Conservation (phyloP, 2,329 filamentous ascomycete genomes). For the Escovopsis sp. region DNA sequence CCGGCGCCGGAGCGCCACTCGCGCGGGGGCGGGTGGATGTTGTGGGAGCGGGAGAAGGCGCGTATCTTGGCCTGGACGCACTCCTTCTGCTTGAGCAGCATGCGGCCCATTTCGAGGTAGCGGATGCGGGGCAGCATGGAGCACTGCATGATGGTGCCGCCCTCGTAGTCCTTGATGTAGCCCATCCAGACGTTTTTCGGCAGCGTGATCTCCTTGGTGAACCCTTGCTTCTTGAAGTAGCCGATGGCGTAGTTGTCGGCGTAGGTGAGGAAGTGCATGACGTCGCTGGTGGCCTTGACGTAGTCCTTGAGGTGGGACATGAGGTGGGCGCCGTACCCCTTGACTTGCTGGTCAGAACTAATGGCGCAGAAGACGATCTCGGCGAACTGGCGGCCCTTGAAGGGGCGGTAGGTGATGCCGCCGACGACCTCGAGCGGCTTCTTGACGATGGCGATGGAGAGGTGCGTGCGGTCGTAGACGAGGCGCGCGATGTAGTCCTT, state of each 20-base stretch:
- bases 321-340: constrained; percentile 91
- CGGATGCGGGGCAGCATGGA: constrained; percentile 90
- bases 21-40: constrained; percentile 70
- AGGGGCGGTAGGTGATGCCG: constrained; percentile 91
- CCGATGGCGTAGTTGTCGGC: constrained; percentile 98
- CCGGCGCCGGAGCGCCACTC: constrained; percentile 72
- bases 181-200: constrained; percentile 93
- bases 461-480: constrained; percentile 90
- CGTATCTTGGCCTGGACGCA: constrained; percentile 89
- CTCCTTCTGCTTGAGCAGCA: constrained; percentile 96
- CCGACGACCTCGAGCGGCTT: constrained; percentile 91
- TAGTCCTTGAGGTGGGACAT: constrained; percentile 99
- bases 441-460: constrained; percentile 95
- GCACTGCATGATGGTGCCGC: constrained; percentile 98
- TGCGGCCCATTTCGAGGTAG: constrained; percentile 81
- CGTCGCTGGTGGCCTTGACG: constrained; percentile 87
- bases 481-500: constrained; percentile 97
- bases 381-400: constrained; percentile 75
- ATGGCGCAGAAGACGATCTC: constrained; percentile 99
- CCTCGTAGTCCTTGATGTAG: constrained; percentile 99
- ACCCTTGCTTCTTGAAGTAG: constrained; percentile 98
- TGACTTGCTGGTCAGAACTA: constrained; percentile 94
- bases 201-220: constrained; percentile 95
- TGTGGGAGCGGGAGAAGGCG: constrained; percentile 75
- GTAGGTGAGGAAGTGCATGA: constrained; percentile 98